Evolutionary conservation across 2,329 filamentous ascomycete genomes (phyloP), one percentile per base, ranked within the genome.

Genomic region (Biscogniauxia sp.): DNA sequence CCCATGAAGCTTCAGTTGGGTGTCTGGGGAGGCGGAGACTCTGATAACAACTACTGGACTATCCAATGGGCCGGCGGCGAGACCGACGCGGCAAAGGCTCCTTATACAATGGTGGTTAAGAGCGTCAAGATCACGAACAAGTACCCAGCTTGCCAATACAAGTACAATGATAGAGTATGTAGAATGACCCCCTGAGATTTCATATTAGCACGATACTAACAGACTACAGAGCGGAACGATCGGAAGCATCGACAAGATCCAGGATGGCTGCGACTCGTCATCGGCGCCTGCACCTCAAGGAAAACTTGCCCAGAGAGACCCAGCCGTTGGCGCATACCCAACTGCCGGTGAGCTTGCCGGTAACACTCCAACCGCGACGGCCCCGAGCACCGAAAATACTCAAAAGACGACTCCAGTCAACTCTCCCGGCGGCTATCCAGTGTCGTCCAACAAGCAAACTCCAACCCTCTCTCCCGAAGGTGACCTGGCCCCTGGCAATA

Each of bases 71-170:
- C 71, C 54, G 72, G 72, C 5, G 70, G 72, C 13, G 66, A 71
- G 56, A 69, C 72, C 20, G 68, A 74, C 52, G 61, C 69, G 62
- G 68, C 63, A 8, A 55, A 51, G 1, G 66, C 53, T 52, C 72
- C 72, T 5, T 74, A 73, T 53, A 72, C 66, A 2, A 70, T 69
- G 65, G 68, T 66, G n/a, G 70, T 74, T 19, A 68, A 66, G 60
- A 73, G 71, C 49, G 71, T 73, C 56, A 72, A 68, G 23, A 74
- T 74, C 55, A 73, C 68, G 17, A 73, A 73, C 61, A 73, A 73
- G 58, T 70, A 72, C 58, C 72, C 72, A 8, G 71, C 72, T 2
- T 70, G 68, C 59, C 59, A 72, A 26, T 74, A 73, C 51, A 69
- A 62, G 37, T 74, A 70, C 56, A 69, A 65, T 25, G 70, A 72